phyloP scores from a whole-genome alignment of 345 rosid genomes.

The Salix suchowensis region DNA sequence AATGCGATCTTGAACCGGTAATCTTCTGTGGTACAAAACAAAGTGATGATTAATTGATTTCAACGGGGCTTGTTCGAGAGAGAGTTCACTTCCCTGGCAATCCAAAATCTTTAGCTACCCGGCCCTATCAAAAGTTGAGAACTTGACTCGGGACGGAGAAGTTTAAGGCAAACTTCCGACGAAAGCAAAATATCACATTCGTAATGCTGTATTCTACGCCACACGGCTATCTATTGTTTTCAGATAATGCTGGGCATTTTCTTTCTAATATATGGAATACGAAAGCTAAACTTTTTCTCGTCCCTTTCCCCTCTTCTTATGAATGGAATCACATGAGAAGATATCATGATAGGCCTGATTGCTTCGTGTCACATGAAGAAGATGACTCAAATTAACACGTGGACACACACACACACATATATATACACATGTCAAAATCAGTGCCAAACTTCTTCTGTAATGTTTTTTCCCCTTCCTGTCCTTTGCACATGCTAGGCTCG shows the following conservation, averaged over 20 bases:
- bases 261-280: not conserved
- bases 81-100: constrained; percentile 12
- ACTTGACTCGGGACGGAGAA: not conserved
- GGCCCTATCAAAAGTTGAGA: not conserved
- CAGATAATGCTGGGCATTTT: not conserved
- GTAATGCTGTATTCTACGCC: not conserved
- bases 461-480: constrained; percentile 10
- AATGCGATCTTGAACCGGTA: too few relatives aligned
- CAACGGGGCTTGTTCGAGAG: not conserved
- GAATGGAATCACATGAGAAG: not conserved
- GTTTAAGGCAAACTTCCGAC: not conserved
- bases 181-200: not conserved
- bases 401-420: too few relatives aligned
- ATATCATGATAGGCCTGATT: not conserved
- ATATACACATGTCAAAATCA: too few relatives aligned
- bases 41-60: too few relatives aligned
- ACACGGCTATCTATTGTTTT: not conserved
- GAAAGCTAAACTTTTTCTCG: not conserved
- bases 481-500: constrained; percentile 24
- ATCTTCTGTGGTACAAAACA: too few relatives aligned
- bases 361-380: not conserved
- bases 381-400: not conserved
- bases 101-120: not conserved
- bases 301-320: not conserved
- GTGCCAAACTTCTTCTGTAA: constrained; percentile 12